Conservation (phyloP, 805 yeast genomes). For the Aciculoconidium aculeatum region DNA sequence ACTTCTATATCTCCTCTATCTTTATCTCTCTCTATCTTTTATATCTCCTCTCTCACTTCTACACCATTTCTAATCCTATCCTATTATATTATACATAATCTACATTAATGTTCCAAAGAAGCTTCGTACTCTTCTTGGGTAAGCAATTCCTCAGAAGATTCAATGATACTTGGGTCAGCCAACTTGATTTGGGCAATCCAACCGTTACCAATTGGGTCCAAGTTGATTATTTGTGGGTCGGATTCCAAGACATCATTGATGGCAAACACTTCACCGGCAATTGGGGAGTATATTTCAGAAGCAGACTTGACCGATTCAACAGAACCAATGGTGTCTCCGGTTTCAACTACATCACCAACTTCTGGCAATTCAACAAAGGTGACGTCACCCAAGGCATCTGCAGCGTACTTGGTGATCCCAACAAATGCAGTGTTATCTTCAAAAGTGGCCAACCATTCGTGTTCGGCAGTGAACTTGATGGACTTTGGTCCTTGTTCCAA, state of each 20-base stretch:
- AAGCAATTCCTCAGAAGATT: slow-evolving; percentile 41
- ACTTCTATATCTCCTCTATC: too few relatives aligned
- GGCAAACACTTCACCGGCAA: slow-evolving; percentile 68
- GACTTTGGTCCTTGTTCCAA: slow-evolving; percentile 37
- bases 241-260: slow-evolving; percentile 62
- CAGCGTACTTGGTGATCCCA: slow-evolving; percentile 92
- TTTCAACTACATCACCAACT: slow-evolving; percentile 51
- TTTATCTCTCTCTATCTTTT: too few relatives aligned
- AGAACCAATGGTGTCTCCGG: slow-evolving; percentile 84
- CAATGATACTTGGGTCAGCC: slow-evolving; percentile 30
- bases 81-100: too few relatives aligned
- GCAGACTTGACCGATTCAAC: slow-evolving; percentile 95
- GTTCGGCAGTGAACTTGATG: slow-evolving; percentile 76
- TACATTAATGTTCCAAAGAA: slow-evolving; percentile 40
- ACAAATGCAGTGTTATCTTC: slow-evolving; percentile 76
- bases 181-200: slow-evolving; percentile 83
- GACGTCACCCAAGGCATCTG: slow-evolving; percentile 95
- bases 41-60: too few relatives aligned
- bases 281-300: slow-evolving; percentile 86
- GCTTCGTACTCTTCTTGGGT: slow-evolving; percentile 51
- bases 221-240: slow-evolving; percentile 72
- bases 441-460: slow-evolving; percentile 91
- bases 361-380: slow-evolving; percentile 90
- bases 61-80: too few relatives aligned
- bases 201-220: slow-evolving; percentile 89